Evolutionary conservation across 2,329 filamentous ascomycete species (phyloP).

Genomic region (Fulvia fulva): DNA sequence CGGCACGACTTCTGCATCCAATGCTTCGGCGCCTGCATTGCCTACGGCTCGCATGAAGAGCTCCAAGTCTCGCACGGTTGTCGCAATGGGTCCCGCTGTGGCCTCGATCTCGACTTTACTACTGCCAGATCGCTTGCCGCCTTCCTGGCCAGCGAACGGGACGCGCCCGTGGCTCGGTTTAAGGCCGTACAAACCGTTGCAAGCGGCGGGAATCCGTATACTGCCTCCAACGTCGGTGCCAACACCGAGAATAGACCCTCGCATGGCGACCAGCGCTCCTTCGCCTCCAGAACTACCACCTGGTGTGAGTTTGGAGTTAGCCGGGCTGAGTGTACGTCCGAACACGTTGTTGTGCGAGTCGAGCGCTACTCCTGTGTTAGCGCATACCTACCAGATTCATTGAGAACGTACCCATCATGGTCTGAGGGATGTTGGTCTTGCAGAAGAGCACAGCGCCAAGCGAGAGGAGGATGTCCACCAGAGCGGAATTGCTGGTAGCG

Average conservation of each 20-base stretch:
- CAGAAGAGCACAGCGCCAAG: slow-evolving; percentile 49
- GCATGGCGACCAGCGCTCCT: slow-evolving; percentile 48
- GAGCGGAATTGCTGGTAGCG: slow-evolving; percentile 50
- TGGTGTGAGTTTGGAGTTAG: slow-evolving; percentile 46
- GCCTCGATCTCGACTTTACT: slow-evolving; percentile 44
- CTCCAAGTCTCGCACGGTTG: slow-evolving; percentile 49
- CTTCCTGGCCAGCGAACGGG: slow-evolving; percentile 51
- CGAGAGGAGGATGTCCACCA: slow-evolving; percentile 43
- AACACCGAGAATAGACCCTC: slow-evolving; percentile 48
- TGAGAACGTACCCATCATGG: too few species aligned
- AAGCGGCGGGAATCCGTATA: slow-evolving; percentile 50
- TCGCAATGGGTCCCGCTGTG: slow-evolving; percentile 46
- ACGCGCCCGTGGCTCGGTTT: slow-evolving; percentile 47
- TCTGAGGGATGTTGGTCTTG: slow-evolving; percentile 55
- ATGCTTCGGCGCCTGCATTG: slow-evolving; percentile 49
- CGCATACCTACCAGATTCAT: too few species aligned
- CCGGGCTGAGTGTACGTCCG: slow-evolving; percentile 47
- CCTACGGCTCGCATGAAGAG: slow-evolving; percentile 53
- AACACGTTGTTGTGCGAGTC: slow-evolving; percentile 53
- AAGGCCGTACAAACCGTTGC: slow-evolving; percentile 48
- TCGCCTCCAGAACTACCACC: slow-evolving; percentile 54
- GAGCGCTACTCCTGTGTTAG: too few species aligned
- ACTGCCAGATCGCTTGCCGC: slow-evolving; percentile 44
- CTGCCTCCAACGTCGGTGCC: slow-evolving; percentile 51
- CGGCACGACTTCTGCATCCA: slow-evolving; percentile 43